These are phyloP conservation scores for Pseudogymnoascus sp. DNA, from an alignment of 2,329 filamentous ascomycete genomes.

Conservation along the genomic window DNA sequence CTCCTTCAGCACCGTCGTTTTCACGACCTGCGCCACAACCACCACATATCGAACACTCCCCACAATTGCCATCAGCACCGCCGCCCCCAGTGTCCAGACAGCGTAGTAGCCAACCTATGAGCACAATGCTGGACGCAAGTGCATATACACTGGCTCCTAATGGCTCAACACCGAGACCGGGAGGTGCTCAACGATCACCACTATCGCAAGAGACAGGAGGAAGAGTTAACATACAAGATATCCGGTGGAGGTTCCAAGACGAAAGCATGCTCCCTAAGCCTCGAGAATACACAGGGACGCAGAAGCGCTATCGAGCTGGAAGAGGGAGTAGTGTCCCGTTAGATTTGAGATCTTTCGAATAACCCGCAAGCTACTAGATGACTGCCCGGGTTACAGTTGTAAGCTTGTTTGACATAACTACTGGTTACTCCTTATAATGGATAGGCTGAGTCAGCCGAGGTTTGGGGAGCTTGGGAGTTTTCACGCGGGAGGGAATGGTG, in stretches of 20 bases:
- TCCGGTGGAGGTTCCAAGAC: conserved; percentile 78
- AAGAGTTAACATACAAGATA: conserved; percentile 61
- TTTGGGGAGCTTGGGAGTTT: background rate
- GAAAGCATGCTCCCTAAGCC: conserved; percentile 79
- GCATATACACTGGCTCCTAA: conserved; percentile 66
- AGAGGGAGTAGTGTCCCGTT: conserved; percentile 90
- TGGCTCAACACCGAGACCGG: conserved; percentile 30
- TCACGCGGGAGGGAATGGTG: background rate
- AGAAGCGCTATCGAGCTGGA: conserved; percentile 78
- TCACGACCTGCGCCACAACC: conserved; percentile 31
- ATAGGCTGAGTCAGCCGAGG: conserved; percentile 6
- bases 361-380: conserved; percentile 9
- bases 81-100: conserved; percentile 32
- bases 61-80: conserved; percentile 34
- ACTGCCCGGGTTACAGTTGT: background rate
- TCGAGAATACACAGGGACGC: conserved; percentile 65
- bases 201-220: conserved; percentile 26
- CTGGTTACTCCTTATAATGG: conserved; percentile 5
- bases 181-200: conserved; percentile 16
- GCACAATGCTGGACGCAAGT: conserved; percentile 63
- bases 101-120: conserved; percentile 39
- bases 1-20: conserved; percentile 34
- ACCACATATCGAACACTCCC: conserved; percentile 28
- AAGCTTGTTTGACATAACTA: conserved; percentile 7
- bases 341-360: conserved; percentile 54